Conservation (phyloP, 345 rosid genomes). For the Murraya paniculata region DNA sequence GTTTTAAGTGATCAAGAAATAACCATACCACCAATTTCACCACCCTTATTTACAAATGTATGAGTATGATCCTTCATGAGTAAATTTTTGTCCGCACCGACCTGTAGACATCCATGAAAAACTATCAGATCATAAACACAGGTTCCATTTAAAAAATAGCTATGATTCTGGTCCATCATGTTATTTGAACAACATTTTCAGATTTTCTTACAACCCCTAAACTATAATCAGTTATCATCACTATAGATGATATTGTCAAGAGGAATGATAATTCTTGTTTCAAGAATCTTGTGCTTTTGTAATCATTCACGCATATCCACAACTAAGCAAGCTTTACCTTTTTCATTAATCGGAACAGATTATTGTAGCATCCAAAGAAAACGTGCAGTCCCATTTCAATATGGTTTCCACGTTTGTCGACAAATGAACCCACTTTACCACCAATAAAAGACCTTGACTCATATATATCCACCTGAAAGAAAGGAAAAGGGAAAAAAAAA, state of each 20-base stretch:
- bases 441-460: constrained; percentile 91
- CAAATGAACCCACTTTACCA: constrained; percentile 98
- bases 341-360: constrained; percentile 94
- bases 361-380: constrained; percentile 97
- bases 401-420: constrained; percentile 89
- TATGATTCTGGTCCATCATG: not conserved
- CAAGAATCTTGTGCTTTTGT: not conserved
- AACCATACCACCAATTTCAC: constrained; percentile 74
- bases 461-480: constrained; percentile 83
- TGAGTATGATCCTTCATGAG: constrained; percentile 97
- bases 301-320: not conserved
- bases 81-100: constrained; percentile 85
- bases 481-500: not conserved
- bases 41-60: constrained; percentile 90
- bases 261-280: not conserved
- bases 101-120: constrained; percentile 42
- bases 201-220: not conserved
- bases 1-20: constrained; percentile 10
- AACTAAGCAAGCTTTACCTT: constrained; percentile 50
- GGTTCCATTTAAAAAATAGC: not conserved
- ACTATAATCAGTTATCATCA: not conserved
- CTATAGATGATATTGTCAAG: not conserved
- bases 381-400: constrained; percentile 98
- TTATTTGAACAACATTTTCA: not conserved
- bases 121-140: constrained; percentile 12